phyloP scores from a whole-genome alignment of 495 filamentous ascomycete species.

The Parathielavia appendiculata region DNA sequence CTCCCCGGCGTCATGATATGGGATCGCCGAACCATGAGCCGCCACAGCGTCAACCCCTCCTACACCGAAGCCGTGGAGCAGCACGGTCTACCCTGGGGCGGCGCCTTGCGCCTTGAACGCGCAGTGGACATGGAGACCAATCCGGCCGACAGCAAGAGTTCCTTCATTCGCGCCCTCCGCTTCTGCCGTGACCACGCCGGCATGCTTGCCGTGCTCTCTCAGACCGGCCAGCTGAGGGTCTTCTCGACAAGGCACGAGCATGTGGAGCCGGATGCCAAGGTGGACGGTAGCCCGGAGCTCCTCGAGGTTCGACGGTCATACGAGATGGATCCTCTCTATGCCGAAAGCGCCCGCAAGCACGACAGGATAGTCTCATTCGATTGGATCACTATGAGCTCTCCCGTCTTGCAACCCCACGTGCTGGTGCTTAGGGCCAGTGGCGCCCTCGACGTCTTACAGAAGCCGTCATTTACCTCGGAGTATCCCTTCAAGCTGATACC shows the following conservation, averaged over 20 bases:
- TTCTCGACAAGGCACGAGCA: constrained; percentile 64
- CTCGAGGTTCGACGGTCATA: constrained; percentile 49
- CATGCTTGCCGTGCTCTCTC: constrained; percentile 69
- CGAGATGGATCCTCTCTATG: constrained; percentile 49
- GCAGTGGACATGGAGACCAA: constrained; percentile 52
- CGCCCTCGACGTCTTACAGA: constrained; percentile 59
- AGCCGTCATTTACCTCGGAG: constrained; percentile 50
- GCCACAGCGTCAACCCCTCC: constrained; percentile 38
- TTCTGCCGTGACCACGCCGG: constrained; percentile 72
- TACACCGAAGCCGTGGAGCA: constrained; percentile 47
- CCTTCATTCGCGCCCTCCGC: constrained; percentile 68
- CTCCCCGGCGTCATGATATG: constrained; percentile 75
- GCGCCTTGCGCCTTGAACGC: constrained; percentile 61
- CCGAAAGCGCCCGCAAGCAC: constrained; percentile 42
- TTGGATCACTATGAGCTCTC: constrained; percentile 62
- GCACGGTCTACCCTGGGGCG: constrained; percentile 49
- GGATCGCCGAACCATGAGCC: constrained; percentile 70
- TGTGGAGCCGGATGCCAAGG: constrained; percentile 33
- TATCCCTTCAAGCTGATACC: constrained; percentile 47
- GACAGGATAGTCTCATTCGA: constrained; percentile 80
- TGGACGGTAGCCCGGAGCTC: constrained; percentile 45
- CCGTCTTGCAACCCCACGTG: constrained; percentile 56
- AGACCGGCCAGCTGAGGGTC: constrained; percentile 70
- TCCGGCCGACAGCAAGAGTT: constrained; percentile 42
- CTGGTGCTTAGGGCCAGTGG: constrained; percentile 65